Conservation (phyloP, 148 eudicot genomes). For the Nepenthes gracilis region DNA sequence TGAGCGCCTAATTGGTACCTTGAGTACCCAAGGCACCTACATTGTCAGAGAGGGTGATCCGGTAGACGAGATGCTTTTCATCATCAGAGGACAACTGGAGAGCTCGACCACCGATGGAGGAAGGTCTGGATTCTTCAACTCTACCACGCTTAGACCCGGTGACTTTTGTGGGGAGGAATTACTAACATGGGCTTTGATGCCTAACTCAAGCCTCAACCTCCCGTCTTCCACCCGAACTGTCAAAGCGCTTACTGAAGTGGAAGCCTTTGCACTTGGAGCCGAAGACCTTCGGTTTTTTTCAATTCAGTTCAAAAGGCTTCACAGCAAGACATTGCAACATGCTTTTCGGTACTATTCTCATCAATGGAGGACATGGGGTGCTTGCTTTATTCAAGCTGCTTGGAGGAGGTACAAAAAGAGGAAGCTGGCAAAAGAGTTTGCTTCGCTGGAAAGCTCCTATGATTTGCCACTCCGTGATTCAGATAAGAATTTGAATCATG, state of each 20-base stretch:
- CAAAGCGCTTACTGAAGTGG: conserved; percentile 63
- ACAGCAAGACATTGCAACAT: conserved; percentile 80
- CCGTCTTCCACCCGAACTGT: conserved; percentile 76
- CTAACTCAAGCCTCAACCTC: conserved; percentile 40
- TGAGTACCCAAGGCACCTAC: conserved; percentile 60
- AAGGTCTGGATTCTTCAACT: conserved; percentile 72
- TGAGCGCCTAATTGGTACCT: conserved; percentile 58
- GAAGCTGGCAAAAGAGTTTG: conserved; percentile 39
- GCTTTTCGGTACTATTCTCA: conserved; percentile 77
- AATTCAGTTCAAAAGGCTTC: conserved; percentile 65
- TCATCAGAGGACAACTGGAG: conserved; percentile 69
- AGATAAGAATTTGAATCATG: background rate
- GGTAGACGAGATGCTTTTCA: conserved; percentile 72
- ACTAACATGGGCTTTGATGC: conserved; percentile 77
- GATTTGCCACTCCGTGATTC: conserved; percentile 6
- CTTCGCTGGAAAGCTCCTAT: conserved; percentile 24
- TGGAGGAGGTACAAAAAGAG: conserved; percentile 59
- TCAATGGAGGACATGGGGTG: conserved; percentile 90
- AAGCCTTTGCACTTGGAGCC: conserved; percentile 76
- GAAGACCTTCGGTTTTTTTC: conserved; percentile 76
- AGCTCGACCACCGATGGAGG: conserved; percentile 90
- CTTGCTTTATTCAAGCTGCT: conserved; percentile 65
- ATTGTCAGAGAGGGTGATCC: conserved; percentile 73
- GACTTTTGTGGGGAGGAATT: conserved; percentile 88
- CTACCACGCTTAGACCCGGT: conserved; percentile 63